Percentiles rank a stretch among this genome's conserved stretches.
phyloP scores from a whole-genome alignment of 768 basidiomycete genomes.

The Cystobasidium tubakii region DNA sequence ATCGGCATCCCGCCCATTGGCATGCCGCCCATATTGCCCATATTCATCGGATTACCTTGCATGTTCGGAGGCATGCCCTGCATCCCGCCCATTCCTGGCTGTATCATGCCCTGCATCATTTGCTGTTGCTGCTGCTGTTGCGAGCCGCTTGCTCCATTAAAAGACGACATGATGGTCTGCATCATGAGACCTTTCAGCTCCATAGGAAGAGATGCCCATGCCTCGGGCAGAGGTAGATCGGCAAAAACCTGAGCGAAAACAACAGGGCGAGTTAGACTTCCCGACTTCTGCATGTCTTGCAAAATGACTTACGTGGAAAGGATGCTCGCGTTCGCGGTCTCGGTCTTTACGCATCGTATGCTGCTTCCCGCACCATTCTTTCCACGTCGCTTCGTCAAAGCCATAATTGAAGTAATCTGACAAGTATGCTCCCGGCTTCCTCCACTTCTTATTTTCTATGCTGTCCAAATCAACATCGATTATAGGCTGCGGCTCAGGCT shows the following conservation, averaged over 20 bases:
- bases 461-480: slow-evolving; percentile 46
- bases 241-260: neutral
- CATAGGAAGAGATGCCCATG: slow-evolving; percentile 45
- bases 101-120: slow-evolving; percentile 43
- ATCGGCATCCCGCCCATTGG: slow-evolving; percentile 11
- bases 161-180: slow-evolving; percentile 54
- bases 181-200: slow-evolving; percentile 45
- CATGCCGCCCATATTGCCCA: slow-evolving; percentile 58
- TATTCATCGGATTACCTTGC: slow-evolving; percentile 50
- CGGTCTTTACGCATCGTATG: slow-evolving; percentile 74
- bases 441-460: slow-evolving; percentile 58
- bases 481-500: slow-evolving; percentile 46
- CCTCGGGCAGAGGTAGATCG: slow-evolving; percentile 39
- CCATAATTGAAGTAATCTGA: slow-evolving; percentile 99
- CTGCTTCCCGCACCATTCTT: slow-evolving; percentile 78
- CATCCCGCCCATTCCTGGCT: slow-evolving; percentile 49
- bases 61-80: slow-evolving; percentile 72
- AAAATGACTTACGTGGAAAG: slow-evolving; percentile 52
- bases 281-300: too few species aligned
- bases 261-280: neutral
- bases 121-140: slow-evolving; percentile 47
- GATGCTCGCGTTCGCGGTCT: slow-evolving; percentile 68
- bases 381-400: slow-evolving; percentile 95
- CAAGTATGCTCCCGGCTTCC: slow-evolving; percentile 81
- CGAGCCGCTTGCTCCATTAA: slow-evolving; percentile 54